Evolutionary conservation across 2,329 filamentous ascomycete genomes (phyloP).

Genomic region (Botrytis fragariae): DNA sequence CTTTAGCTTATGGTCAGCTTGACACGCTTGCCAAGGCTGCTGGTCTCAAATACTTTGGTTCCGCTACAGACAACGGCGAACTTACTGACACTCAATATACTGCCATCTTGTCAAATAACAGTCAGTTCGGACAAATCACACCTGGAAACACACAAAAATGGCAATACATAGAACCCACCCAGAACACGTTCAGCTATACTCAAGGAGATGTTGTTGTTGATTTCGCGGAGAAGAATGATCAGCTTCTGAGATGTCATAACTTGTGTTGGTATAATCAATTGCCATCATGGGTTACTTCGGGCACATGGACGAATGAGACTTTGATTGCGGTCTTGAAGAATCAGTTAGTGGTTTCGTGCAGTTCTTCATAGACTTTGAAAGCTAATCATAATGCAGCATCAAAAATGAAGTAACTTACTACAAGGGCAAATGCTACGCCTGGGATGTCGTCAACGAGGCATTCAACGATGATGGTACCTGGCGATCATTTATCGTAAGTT

Average conservation of each 20-base stretch:
- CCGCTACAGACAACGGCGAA: slow-evolving; percentile 57
- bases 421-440: slow-evolving; percentile 59
- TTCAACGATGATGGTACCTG: slow-evolving; percentile 57
- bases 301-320: slow-evolving; percentile 57
- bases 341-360: slow-evolving; percentile 41
- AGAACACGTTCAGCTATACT: slow-evolving; percentile 56
- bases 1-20: slow-evolving; percentile 24
- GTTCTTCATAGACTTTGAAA: background rate
- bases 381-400: slow-evolving; percentile 41
- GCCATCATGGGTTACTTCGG: slow-evolving; percentile 50
- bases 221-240: slow-evolving; percentile 48
- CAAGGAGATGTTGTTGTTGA: slow-evolving; percentile 54
- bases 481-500: slow-evolving; percentile 47
- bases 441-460: slow-evolving; percentile 67
- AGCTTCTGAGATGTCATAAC: slow-evolving; percentile 62
- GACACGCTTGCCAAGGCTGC: slow-evolving; percentile 50
- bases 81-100: slow-evolving; percentile 50
- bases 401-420: slow-evolving; percentile 57
- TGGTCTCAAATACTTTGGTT: slow-evolving; percentile 53
- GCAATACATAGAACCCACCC: slow-evolving; percentile 58
- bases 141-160: slow-evolving; percentile 65
- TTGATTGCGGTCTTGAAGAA: slow-evolving; percentile 56
- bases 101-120: slow-evolving; percentile 51
- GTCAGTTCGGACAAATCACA: slow-evolving; percentile 64
- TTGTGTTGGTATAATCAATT: slow-evolving; percentile 52